phyloP scores from a whole-genome alignment of 2,329 filamentous ascomycete genomes.

The Amesomyces nigricolor region DNA sequence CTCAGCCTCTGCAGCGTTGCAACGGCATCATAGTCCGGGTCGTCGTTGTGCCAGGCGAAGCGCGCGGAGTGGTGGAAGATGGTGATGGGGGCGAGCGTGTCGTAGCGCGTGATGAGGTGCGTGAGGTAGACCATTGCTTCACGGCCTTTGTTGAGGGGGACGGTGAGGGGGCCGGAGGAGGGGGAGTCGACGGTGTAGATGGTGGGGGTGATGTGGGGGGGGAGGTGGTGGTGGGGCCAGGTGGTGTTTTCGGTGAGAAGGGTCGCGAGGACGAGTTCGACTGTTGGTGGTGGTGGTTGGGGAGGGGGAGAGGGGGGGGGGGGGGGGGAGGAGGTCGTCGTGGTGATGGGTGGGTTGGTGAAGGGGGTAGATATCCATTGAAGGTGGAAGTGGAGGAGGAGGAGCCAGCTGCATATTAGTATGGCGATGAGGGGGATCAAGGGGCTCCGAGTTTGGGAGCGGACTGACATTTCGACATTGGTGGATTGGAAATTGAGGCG shows the following conservation, averaged over 20 bases:
- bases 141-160: slow-evolving; percentile 45
- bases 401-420: slow-evolving; percentile 8
- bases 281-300: not conserved
- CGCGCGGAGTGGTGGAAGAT: slow-evolving; percentile 45
- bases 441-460: not conserved
- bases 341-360: not conserved
- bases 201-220: slow-evolving; percentile 43
- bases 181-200: slow-evolving; percentile 51
- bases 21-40: slow-evolving; percentile 50
- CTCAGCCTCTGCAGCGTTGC: slow-evolving; percentile 44
- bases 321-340: not conserved
- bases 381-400: slow-evolving; percentile 3
- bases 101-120: slow-evolving; percentile 47
- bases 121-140: slow-evolving; percentile 51
- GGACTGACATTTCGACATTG: slow-evolving; percentile 3
- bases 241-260: slow-evolving; percentile 22
- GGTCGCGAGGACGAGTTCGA: slow-evolving; percentile 23
- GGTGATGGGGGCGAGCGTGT: slow-evolving; percentile 38
- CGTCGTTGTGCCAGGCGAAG: slow-evolving; percentile 50
- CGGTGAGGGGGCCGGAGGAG: slow-evolving; percentile 39
- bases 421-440: slow-evolving; percentile 5
- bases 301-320: too few species aligned
- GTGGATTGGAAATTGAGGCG: too few species aligned
- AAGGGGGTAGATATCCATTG: not conserved
- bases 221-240: slow-evolving; percentile 39